Percentiles rank a stretch among this genome's conserved stretches.
phyloP scores from a whole-genome alignment of 2,329 filamentous ascomycete species.

The Diplodia sapinea region DNA sequence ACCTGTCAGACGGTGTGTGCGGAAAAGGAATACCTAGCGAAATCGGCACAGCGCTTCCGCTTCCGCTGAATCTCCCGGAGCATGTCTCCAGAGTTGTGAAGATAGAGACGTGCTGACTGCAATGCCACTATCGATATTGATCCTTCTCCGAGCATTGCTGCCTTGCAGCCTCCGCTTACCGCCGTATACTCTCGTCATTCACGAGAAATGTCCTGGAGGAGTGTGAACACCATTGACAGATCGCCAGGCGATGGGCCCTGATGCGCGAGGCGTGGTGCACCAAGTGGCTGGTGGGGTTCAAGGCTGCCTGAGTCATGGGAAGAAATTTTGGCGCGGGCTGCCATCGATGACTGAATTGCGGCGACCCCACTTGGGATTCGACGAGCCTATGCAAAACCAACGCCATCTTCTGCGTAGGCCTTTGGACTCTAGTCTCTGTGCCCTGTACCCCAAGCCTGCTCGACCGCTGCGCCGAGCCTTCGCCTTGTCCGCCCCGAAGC shows the following conservation, averaged over 20 bases:
- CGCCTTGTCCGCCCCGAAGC: constrained; percentile 1
- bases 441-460: constrained; percentile 1
- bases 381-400: constrained; percentile 13
- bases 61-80: neutral
- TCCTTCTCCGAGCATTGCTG: neutral
- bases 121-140: neutral
- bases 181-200: neutral
- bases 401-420: constrained; percentile 15
- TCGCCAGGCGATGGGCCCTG: neutral
- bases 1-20: neutral
- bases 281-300: constrained; percentile 10
- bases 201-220: neutral
- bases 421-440: constrained; percentile 10
- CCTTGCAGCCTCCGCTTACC: neutral
- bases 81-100: neutral
- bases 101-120: neutral
- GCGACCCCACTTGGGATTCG: constrained; percentile 20
- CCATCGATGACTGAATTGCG: constrained; percentile 21
- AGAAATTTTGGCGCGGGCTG: constrained; percentile 19
- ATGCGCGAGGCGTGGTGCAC: constrained; percentile 10
- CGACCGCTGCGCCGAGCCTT: constrained; percentile 15
- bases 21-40: neutral
- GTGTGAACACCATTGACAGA: neutral
- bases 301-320: constrained; percentile 13
- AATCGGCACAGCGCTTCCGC: constrained; percentile 1